Conservation (phyloP, 768 basidiomycete genomes). For the Chiua virens region DNA sequence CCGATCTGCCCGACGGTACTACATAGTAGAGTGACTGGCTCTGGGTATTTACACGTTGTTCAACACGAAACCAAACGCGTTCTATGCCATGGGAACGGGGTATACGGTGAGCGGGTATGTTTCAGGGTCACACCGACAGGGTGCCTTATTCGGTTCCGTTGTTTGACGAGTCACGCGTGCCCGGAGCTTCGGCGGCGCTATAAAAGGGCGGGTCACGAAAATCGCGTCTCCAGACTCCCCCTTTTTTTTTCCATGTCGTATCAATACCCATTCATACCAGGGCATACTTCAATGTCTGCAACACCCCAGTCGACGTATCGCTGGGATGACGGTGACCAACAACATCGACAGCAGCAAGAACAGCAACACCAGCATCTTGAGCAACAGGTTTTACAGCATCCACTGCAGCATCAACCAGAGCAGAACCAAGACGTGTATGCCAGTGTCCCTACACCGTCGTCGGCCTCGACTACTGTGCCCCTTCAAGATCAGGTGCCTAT, state of each 20-base stretch:
- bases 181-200: constrained; percentile 13
- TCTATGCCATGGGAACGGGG: background rate
- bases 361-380: constrained; percentile 36
- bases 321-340: constrained; percentile 40
- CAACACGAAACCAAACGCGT: too few relatives aligned
- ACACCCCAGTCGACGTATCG: constrained; percentile 45
- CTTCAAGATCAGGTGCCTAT: constrained; percentile 29
- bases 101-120: background rate
- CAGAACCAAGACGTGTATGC: constrained; percentile 22
- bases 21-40: too few relatives aligned
- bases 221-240: constrained; percentile 19
- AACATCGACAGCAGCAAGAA: constrained; percentile 23
- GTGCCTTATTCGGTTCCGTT: constrained; percentile 19
- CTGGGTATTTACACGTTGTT: too few relatives aligned
- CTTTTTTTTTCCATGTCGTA: constrained; percentile 47
- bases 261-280: constrained; percentile 45
- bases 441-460: constrained; percentile 11
- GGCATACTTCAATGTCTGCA: constrained; percentile 48
- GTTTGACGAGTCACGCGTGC: constrained; percentile 26
- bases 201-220: constrained; percentile 32
- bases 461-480: constrained; percentile 17
- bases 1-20: too few relatives aligned
- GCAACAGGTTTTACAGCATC: constrained; percentile 41
- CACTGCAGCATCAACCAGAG: constrained; percentile 36
- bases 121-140: constrained; percentile 14